A percentile compares a stretch with the other conserved stretches of the same genome.
phyloP scores from a whole-genome alignment of 1,284 basidiomycete species.

The Apiotrichum siamense region DNA sequence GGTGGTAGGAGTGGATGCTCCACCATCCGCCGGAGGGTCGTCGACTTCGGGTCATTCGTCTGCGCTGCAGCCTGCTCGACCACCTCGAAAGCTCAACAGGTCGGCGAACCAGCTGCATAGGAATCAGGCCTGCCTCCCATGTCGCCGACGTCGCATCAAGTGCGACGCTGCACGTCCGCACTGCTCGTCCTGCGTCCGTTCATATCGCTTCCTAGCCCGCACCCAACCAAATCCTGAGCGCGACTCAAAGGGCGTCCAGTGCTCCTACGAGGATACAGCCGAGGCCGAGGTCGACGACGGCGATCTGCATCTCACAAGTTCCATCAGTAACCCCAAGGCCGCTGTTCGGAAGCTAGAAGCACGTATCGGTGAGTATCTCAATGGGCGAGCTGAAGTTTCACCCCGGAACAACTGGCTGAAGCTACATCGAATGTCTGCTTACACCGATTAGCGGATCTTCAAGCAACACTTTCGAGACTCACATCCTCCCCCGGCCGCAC shows the following conservation, averaged over 20 bases:
- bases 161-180: slow-evolving; percentile 18
- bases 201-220: slow-evolving; percentile 16
- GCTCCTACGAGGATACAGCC: slow-evolving; percentile 25
- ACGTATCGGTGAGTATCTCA: slow-evolving; percentile 27
- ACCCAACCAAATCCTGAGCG: slow-evolving; percentile 34
- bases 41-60: no score
- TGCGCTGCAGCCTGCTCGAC: background rate
- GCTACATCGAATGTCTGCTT: background rate
- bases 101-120: slow-evolving; percentile 20
- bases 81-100: slow-evolving; percentile 19
- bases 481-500: background rate
- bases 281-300: background rate
- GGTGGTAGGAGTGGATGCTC: background rate
- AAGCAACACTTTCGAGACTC: slow-evolving; percentile 6
- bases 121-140: slow-evolving; percentile 21
- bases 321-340: slow-evolving; percentile 1
- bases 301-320: background rate
- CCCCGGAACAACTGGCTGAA: no score
- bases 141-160: slow-evolving; percentile 19
- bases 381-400: background rate
- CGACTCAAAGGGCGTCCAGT: slow-evolving; percentile 32
- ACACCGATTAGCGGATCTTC: background rate
- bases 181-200: slow-evolving; percentile 18
- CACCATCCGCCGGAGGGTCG: no score
- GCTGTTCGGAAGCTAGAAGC: slow-evolving; percentile 28